Evolutionary conservation across 1,284 basidiomycete species (phyloP), one percentile per base, ranked within the genome.

Genomic region (Tilletia caries): DNA sequence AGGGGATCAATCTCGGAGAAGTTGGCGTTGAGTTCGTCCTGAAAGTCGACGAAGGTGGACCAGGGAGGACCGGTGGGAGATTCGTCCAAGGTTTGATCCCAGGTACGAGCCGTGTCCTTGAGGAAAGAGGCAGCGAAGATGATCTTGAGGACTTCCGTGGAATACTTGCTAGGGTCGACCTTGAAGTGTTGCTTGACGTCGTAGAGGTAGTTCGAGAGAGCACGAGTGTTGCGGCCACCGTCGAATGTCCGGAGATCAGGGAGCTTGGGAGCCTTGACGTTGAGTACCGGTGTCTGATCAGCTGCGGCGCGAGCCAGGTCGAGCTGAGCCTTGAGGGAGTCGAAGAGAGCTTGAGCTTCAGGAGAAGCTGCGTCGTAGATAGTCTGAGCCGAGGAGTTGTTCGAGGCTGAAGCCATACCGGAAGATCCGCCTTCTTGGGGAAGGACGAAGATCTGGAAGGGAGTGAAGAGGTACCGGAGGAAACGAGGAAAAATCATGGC

Each of bases 171-270:
- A 18, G 54, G 54, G 54, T 29, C 25, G 27, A 33, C 32, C 54
- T 27, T 60, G 54, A 64, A 64, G 62, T 37, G 33, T 32, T 43
- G 62, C 62, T 64, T 64, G 62, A 64, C 62, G 32, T 64, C 37
- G 62, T 64, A 64, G 20, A 64, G 33, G 37, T 41, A 64, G 32
- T 43, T 32, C 27, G 62, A 20, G 33, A 64, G 62, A 6, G 54
- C 54, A 15, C 54, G 54, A 58, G 54, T 58, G 29, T 58, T 58
- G 23, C 54, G 54, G 13, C 20, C 6, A 6, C 54, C 54, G 27
- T 58, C 25, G 27, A 58, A 58, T 5, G 12, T 58, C 3, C 54
- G 54, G 8, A 23, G 54, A 18, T 58, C 54, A 15, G 54, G 54
- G 29, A 58, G 54, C 29, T 58, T 58, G 54, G 54, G 54, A 5